Conservation (phyloP, 2,329 filamentous ascomycete species). For the Acrodontium crateriforme region DNA sequence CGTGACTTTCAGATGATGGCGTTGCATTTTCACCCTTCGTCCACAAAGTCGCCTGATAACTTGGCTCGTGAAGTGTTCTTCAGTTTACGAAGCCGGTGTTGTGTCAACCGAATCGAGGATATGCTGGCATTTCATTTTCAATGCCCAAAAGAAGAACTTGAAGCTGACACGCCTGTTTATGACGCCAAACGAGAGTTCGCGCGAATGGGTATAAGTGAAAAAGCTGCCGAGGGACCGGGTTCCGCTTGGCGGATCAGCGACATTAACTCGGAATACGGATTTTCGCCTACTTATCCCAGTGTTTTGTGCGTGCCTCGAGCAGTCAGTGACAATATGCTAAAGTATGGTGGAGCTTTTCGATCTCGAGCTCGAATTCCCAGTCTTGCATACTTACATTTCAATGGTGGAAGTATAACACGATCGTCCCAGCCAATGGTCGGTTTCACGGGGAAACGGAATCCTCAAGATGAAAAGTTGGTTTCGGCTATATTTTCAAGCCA, state of each 20-base stretch:
- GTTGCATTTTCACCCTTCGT: conserved; percentile 69
- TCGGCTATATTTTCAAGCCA: conserved; percentile 75
- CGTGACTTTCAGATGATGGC: conserved; percentile 90
- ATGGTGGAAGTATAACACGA: conserved; percentile 91
- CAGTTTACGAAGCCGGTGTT: conserved; percentile 67
- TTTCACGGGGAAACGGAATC: conserved; percentile 67
- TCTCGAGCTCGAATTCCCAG: conserved; percentile 80
- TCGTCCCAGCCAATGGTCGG: conserved; percentile 87
- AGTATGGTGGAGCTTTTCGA: conserved; percentile 80
- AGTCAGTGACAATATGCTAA: conserved; percentile 94
- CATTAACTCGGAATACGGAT: conserved; percentile 82
- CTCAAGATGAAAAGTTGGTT: conserved; percentile 89
- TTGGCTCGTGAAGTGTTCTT: conserved; percentile 72
- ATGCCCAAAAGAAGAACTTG: conserved; percentile 50
- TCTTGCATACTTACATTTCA: conserved; percentile 89
- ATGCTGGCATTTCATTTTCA: conserved; percentile 83
- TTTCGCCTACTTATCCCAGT: conserved; percentile 84
- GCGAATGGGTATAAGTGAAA: conserved; percentile 73
- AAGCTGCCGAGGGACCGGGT: conserved; percentile 44
- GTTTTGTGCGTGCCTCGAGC: conserved; percentile 70
- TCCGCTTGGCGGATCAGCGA: conserved; percentile 78
- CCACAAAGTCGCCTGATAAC: conserved; percentile 28
- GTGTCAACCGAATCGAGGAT: conserved; percentile 68
- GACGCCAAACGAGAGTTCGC: conserved; percentile 74
- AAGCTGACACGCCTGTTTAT: conserved; percentile 69